Percentiles rank a stretch among this genome's conserved stretches.
Evolutionary conservation across 495 filamentous ascomycete species (phyloP).

Genomic region (Aspergillus taichungensis): DNA sequence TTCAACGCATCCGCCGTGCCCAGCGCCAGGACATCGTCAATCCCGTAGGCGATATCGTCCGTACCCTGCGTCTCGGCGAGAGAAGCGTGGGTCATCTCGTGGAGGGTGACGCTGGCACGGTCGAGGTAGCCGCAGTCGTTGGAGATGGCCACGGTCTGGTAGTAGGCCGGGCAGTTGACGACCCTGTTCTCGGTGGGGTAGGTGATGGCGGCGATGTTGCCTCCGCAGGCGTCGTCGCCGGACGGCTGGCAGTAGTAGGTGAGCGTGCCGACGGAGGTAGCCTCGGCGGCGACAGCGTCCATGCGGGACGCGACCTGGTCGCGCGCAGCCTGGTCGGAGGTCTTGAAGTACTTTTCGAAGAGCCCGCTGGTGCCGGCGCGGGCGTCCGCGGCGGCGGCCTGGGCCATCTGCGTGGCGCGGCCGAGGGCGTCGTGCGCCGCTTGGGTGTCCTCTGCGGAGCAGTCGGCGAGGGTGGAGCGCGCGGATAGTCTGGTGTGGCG

Average conservation of each 20-base stretch:
- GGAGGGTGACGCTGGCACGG: constrained; percentile 7
- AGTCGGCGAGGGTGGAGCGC: constrained; percentile 6
- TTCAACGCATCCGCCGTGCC: constrained; percentile 3
- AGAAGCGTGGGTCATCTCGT: constrained; percentile 11
- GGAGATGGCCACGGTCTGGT: constrained; percentile 1
- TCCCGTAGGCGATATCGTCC: constrained; percentile 12
- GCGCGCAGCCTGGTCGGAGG: not conserved
- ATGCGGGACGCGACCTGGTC: constrained; percentile 9
- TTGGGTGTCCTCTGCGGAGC: constrained; percentile 8
- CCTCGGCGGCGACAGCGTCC: constrained; percentile 11
- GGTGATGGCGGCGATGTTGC: constrained; percentile 10
- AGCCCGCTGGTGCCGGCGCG: constrained; percentile 2
- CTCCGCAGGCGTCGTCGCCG: constrained; percentile 7
- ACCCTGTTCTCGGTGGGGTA: constrained; percentile 9
- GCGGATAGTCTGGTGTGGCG: not conserved
- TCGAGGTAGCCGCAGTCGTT: constrained; percentile 9
- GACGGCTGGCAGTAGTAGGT: constrained; percentile 12
- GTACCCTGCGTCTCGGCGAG: constrained; percentile 9
- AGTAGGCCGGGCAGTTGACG: constrained; percentile 15
- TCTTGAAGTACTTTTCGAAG: constrained; percentile 15
- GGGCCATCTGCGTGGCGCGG: constrained; percentile 13
- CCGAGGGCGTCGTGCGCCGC: constrained; percentile 2
- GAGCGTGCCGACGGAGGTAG: constrained; percentile 5
- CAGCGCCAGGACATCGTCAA: constrained; percentile 4
- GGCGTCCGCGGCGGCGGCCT: constrained; percentile 8